These are phyloP conservation scores for Aspergillus sp. DNA, from an alignment of 2,329 filamentous ascomycete species.

Conservation along the genomic window DNA sequence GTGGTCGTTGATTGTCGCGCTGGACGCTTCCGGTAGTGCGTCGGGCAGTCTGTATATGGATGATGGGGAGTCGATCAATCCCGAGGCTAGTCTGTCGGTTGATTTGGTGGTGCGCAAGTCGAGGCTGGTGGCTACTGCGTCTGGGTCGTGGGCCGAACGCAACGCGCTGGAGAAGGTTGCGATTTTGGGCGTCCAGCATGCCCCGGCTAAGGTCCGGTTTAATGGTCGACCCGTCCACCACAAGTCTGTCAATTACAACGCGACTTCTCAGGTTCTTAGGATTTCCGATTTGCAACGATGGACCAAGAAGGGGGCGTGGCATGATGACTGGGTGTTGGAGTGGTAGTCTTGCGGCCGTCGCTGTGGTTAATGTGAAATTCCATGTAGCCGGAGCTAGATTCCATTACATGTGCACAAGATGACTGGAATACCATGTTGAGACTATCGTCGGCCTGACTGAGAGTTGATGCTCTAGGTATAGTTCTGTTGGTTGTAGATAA, in stretches of 20 bases:
- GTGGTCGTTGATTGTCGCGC: conserved; percentile 65
- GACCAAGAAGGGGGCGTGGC: conserved; percentile 58
- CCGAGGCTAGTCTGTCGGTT: conserved; percentile 55
- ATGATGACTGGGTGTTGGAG: conserved; percentile 53
- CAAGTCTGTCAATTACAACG: conserved; percentile 49
- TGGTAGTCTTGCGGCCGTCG: conserved; percentile 39
- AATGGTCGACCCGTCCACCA: conserved; percentile 48
- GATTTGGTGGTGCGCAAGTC: conserved; percentile 30
- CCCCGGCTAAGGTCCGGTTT: conserved; percentile 47
- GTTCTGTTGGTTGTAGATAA: no score
- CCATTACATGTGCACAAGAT: no score
- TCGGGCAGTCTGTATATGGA: conserved; percentile 67
- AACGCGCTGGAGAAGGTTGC: conserved; percentile 63
- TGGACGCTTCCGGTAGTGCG: conserved; percentile 55
- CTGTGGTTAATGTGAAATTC: no score
- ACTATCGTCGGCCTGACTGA: no score
- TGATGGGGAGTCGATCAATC: conserved; percentile 66
- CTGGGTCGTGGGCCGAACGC: conserved; percentile 54
- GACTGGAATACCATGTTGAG: no score
- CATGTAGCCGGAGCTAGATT: no score
- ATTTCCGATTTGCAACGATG: conserved; percentile 50
- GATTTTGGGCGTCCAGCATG: conserved; percentile 55
- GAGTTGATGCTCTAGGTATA: no score
- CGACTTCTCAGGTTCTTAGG: conserved; percentile 47
- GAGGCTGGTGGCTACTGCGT: conserved; percentile 47